These are phyloP conservation scores for Naganishia sp. DNA, from an alignment of 1,284 basidiomycete species.

Conservation along the genomic window DNA sequence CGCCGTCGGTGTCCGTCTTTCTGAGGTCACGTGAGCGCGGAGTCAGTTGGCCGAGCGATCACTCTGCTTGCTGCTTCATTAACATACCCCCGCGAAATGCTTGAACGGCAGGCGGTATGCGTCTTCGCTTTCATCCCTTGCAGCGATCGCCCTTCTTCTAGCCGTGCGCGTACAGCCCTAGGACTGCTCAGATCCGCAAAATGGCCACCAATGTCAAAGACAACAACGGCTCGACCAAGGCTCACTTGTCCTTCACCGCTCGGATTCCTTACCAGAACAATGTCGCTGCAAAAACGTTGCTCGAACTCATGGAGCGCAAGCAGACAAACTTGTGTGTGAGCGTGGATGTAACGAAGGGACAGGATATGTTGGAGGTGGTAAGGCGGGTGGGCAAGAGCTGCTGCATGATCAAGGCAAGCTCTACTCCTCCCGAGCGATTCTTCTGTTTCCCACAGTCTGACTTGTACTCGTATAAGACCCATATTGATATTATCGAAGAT, in stretches of 20 bases:
- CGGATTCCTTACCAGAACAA: constrained; percentile 67
- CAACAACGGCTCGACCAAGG: constrained; percentile 40
- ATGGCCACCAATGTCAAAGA: background rate
- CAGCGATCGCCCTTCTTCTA: too few species aligned
- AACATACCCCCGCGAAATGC: background rate
- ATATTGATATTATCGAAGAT: constrained; percentile 93
- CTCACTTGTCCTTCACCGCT: constrained; percentile 62
- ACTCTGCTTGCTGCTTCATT: background rate
- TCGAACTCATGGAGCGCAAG: constrained; percentile 85
- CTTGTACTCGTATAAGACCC: constrained; percentile 65
- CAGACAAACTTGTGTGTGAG: constrained; percentile 75
- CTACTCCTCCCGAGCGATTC: background rate
- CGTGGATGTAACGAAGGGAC: constrained; percentile 85
- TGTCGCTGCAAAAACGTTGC: constrained; percentile 71
- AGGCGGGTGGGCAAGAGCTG: constrained; percentile 84
- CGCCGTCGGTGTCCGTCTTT: constrained; percentile 9
- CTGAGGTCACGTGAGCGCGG: constrained; percentile 22
- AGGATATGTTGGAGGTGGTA: constrained; percentile 80
- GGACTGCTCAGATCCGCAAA: background rate
- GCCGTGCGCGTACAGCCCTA: too few species aligned
- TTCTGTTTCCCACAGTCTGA: background rate
- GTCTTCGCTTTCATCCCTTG: too few species aligned
- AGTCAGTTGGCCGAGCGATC: background rate
- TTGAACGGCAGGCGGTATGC: too few species aligned
- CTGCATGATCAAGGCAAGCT: constrained; percentile 86